Base-by-base conservation (phyloP, 305 asterid genomes). In the Petunia hybrid region DNA sequence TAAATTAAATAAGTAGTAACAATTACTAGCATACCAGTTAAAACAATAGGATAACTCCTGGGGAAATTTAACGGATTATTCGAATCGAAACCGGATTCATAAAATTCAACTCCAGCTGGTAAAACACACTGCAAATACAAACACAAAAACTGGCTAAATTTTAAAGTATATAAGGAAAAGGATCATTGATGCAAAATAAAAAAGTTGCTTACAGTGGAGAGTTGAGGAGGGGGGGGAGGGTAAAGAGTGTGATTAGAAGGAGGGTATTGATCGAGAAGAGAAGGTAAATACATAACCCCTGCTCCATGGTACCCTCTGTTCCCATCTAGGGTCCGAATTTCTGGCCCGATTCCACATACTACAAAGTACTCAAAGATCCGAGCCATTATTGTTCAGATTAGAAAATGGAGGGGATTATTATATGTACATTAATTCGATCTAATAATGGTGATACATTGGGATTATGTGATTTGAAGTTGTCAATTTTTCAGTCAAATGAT, bases 161-260 rank as follows among this genome's bases (percentile, higher is more conserved):
- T 4, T 6, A 39, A n/a, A 22, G 31, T 22, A 22, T 22, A 22
- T 22, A 22, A 22, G 67, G 41, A 10, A 61, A 61, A 61, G 41
- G 41, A 61, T 61, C 41, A 22, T 31, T 61, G 41, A 6, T 61
- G 12, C 67, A 61, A 61, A 61, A 13, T 1, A 65, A 65, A 39
- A 22, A 39, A 14, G 40, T 4, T 39, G 12, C 81, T 84, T 81
- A 88, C 91, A 57, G 98, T 94, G 59, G 99, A 87, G 13, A 96
- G 97, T 78, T 96, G 99, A 55, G 99, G 98, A 14, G 99, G 99
- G 22, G 98, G 99, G 4, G 98, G 98, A 70, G 97, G 97, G 53
- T 91, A 91, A 16, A 89, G 92, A 35, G 95, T 43, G 85, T 92
- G 95, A 85, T 91, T 89, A 12, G 90, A 77, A 35, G 97, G 92